phyloP scores from a whole-genome alignment of 2,329 filamentous ascomycete species.

The Fusarium staphyleae region DNA sequence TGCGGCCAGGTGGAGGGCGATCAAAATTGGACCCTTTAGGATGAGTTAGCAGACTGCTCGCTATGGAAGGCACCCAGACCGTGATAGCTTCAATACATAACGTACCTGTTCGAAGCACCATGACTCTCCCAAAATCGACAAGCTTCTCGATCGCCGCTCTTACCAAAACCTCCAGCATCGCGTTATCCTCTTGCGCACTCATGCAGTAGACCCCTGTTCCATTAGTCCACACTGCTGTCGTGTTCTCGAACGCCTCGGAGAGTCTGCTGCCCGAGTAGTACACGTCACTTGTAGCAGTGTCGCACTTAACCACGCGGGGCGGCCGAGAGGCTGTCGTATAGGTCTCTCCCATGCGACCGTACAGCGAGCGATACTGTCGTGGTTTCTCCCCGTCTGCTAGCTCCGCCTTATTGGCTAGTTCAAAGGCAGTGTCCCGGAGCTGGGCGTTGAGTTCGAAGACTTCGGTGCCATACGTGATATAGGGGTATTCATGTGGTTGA shows the following conservation, averaged over 20 bases:
- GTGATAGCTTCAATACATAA: neutral
- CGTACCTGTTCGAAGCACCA: constrained; percentile 69
- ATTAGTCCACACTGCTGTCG: constrained; percentile 69
- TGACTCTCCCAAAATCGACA: constrained; percentile 71
- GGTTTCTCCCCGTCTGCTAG: constrained; percentile 60
- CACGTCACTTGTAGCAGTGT: constrained; percentile 73
- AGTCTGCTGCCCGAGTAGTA: constrained; percentile 72
- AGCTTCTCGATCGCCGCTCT: constrained; percentile 63
- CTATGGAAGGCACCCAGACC: neutral
- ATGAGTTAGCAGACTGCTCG: neutral
- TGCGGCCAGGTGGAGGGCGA: constrained; percentile 65
- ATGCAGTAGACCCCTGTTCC: constrained; percentile 73
- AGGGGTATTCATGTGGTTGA: constrained; percentile 63
- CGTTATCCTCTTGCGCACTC: constrained; percentile 77
- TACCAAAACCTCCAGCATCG: constrained; percentile 69
- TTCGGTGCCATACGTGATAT: constrained; percentile 70
- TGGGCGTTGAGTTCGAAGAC: constrained; percentile 71
- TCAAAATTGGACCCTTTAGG: constrained; percentile 70
- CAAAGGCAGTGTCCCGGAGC: constrained; percentile 61
- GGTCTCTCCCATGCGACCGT: constrained; percentile 50
- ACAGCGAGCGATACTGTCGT: constrained; percentile 61
- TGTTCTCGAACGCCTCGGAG: constrained; percentile 69
- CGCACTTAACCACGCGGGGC: constrained; percentile 69
- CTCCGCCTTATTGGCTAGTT: constrained; percentile 58
- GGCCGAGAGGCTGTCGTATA: constrained; percentile 53